Evolutionary conservation across 495 filamentous ascomycete species (phyloP), one percentile per base, ranked within the genome.

Genomic region (Daldinia caldariorum): DNA sequence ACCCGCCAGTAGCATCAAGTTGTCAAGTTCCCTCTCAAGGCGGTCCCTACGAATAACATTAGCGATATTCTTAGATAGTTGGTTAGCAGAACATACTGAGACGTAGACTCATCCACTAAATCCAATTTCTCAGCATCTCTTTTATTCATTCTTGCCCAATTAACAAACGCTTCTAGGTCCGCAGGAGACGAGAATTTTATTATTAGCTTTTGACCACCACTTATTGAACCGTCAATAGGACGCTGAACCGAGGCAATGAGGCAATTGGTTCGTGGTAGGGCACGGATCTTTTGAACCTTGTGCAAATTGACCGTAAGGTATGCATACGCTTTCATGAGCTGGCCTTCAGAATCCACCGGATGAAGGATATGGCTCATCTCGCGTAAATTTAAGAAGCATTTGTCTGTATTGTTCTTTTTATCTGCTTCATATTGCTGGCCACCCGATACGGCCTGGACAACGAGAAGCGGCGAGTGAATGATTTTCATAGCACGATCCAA

Each of bases 381-480:
- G 35, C 39, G 38, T 45, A 70, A 26, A 39, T 60, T 69, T 14
- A 77, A 50, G 35, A 56, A 73, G 39, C 73, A 72, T 58, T 66
- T 31, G 35, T 71, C 37, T 9, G 37, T 54, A 20, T 31, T 58
- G 18, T 35, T 32, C 6, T 54, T 32, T 2, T 45, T 34, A 0
- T 29, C 31, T 13, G 56, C 59, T 18, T 73, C 64, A 18, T 77
- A 77, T 16, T 53, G 47, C 51, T 22, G 59, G 18, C 16, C 5
- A n/a, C 75, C 75, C 10, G 73, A 77, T 12, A 63, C 66, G 45
- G 67, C 75, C 26, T 67, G 72, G 34, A 55, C 2, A 13, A 77
- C 53, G 20, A 57, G 65, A 38, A 77, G 56, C 8, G 69, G 63
- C 29, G 12, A 7, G 12, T 37, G 26, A 22, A 73, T 63, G 31